Evolutionary conservation across 345 rosid species (phyloP).

Genomic region (Aurinia saxatilis): DNA sequence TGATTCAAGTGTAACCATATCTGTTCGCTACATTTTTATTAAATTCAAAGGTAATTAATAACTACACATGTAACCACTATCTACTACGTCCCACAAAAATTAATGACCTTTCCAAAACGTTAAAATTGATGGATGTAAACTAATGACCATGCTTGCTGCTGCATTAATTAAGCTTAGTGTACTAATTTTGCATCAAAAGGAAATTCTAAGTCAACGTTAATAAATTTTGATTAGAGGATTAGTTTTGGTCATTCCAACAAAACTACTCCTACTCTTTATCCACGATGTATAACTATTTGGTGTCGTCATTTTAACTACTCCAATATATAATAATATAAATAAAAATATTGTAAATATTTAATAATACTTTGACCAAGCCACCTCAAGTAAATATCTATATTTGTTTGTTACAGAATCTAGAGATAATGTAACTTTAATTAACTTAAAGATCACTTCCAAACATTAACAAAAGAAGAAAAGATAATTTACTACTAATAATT

Average conservation of each 20-base stretch:
- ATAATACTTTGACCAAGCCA: background rate
- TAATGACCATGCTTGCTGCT: background rate
- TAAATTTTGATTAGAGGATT: background rate
- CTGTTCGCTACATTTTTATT: background rate
- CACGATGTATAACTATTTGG: too few relatives aligned
- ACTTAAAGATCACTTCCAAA: too few relatives aligned
- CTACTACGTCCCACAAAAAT: background rate
- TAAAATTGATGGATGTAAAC: background rate
- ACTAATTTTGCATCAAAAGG: background rate
- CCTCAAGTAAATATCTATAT: too few relatives aligned
- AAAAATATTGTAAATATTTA: too few relatives aligned
- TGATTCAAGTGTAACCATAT: background rate
- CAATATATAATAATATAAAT: too few relatives aligned
- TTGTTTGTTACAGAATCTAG: too few relatives aligned
- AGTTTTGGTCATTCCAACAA: too few relatives aligned
- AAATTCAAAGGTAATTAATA: background rate
- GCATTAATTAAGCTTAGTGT: background rate
- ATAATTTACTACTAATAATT: too few relatives aligned
- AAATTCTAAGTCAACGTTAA: background rate
- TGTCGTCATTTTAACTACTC: too few relatives aligned
- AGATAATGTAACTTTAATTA: too few relatives aligned
- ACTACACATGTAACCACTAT: background rate
- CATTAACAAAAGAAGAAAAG: too few relatives aligned
- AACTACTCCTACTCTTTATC: too few relatives aligned
- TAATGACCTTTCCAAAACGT: conserved; percentile 3